A percentile compares a stretch with the other conserved stretches of the same genome.
phyloP scores from a whole-genome alignment of 2,329 filamentous ascomycete genomes.

The Akanthomyces muscarius region DNA sequence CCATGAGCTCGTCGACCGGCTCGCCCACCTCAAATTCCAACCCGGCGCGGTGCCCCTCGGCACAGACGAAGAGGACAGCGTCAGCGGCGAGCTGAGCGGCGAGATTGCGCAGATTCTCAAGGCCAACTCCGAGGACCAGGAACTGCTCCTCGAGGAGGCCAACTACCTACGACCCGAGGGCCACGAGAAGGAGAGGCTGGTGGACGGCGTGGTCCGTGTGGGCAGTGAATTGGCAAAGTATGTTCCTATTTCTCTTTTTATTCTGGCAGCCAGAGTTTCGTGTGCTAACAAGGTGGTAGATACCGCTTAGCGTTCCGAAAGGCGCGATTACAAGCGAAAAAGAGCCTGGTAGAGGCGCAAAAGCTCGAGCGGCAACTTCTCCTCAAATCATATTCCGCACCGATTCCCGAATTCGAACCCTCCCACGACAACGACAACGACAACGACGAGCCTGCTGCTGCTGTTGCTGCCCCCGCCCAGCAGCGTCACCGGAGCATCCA shows the following conservation, averaged over 20 bases:
- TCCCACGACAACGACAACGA: constrained; percentile 26
- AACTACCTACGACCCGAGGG: constrained; percentile 58
- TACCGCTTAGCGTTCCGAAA: constrained; percentile 69
- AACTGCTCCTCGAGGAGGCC: constrained; percentile 73
- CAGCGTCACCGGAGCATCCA: constrained; percentile 27
- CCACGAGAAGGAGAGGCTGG: constrained; percentile 61
- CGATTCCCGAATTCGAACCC: constrained; percentile 32
- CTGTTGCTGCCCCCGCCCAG: constrained; percentile 19
- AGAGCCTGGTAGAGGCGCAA: constrained; percentile 68
- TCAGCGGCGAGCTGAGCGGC: constrained; percentile 66
- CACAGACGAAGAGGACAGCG: constrained; percentile 46
- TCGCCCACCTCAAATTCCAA: constrained; percentile 55
- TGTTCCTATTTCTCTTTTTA: constrained; percentile 13
- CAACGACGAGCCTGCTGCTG: constrained; percentile 23
- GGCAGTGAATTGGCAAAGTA: constrained; percentile 69
- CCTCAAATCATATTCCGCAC: constrained; percentile 59
- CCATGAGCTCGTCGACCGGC: constrained; percentile 54
- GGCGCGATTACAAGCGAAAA: constrained; percentile 76
- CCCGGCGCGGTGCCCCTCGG: constrained; percentile 53
- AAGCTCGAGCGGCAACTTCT: constrained; percentile 73
- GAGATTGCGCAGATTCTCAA: constrained; percentile 79
- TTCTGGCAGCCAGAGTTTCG: not conserved
- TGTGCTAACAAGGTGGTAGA: constrained; percentile 29
- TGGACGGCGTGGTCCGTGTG: constrained; percentile 63
- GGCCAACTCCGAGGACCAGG: constrained; percentile 77